Conservation (phyloP, 2,329 filamentous ascomycete species). For the Dothideomycetes sp. region DNA sequence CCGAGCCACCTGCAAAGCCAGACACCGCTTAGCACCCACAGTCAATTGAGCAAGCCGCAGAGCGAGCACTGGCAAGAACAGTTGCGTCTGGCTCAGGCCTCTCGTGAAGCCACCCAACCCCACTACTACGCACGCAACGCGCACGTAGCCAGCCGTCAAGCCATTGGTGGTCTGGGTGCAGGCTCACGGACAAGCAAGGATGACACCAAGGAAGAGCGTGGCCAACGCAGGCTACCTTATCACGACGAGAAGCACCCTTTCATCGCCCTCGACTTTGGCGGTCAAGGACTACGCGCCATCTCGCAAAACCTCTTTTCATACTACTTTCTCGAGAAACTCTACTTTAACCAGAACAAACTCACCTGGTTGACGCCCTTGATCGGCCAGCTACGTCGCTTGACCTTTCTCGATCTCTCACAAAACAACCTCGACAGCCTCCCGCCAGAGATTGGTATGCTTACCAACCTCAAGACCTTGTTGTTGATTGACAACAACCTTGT, state of each 20-base stretch:
- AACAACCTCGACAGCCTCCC: conserved; percentile 79
- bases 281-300: conserved; percentile 83
- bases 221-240: conserved; percentile 9
- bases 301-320: conserved; percentile 76
- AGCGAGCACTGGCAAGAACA: conserved; percentile 82
- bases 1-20: conserved; percentile 52
- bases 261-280: conserved; percentile 83
- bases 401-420: conserved; percentile 76
- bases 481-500: conserved; percentile 86
- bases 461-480: conserved; percentile 74
- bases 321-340: conserved; percentile 80
- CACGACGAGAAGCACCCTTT: conserved; percentile 9
- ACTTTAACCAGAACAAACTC: conserved; percentile 88
- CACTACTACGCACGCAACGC: conserved; percentile 67
- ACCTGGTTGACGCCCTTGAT: conserved; percentile 69
- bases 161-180: conserved; percentile 41
- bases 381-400: conserved; percentile 71
- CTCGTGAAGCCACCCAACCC: conserved; percentile 58
- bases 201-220: conserved; percentile 28
- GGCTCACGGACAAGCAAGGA: conserved; percentile 41
- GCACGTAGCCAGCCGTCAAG: conserved; percentile 60
- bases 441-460: conserved; percentile 92
- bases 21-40: conserved; percentile 46
- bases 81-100: conserved; percentile 67
- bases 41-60: conserved; percentile 47